Conservation (phyloP, 176 grass and related monocot genomes). For the Alloteropsis semialata region DNA sequence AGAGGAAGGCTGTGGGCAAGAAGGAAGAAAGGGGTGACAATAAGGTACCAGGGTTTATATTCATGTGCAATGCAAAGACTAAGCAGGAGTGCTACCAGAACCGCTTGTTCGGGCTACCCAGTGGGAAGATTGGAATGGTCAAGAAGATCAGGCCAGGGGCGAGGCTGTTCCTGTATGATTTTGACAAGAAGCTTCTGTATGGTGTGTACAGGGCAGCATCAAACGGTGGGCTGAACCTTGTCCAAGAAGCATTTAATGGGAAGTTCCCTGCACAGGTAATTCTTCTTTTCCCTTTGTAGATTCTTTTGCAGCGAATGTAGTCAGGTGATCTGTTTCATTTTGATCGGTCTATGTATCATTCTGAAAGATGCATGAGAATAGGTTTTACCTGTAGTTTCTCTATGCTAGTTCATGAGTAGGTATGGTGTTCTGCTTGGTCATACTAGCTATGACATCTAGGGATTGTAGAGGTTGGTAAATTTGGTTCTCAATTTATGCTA, state of each 20-base stretch:
- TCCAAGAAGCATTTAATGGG: slow-evolving; percentile 39
- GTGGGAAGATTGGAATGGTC: slow-evolving; percentile 43
- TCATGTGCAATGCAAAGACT: slow-evolving; percentile 76
- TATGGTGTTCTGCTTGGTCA: neutral
- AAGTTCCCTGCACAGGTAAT: slow-evolving; percentile 74
- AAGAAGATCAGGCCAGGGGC: slow-evolving; percentile 52
- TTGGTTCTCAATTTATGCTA: neutral
- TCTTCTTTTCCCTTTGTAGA: slow-evolving; percentile 19
- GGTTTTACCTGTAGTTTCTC: neutral
- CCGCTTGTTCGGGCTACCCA: slow-evolving; percentile 56
- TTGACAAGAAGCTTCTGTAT: slow-evolving; percentile 74
- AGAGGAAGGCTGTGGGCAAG: neutral
- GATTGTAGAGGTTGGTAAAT: slow-evolving; percentile 10
- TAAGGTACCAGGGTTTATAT: slow-evolving; percentile 58
- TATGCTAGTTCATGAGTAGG: neutral
- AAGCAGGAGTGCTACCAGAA: slow-evolving; percentile 65
- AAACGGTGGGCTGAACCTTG: slow-evolving; percentile 58
- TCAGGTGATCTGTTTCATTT: neutral
- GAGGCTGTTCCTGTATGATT: slow-evolving; percentile 77
- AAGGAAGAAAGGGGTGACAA: slow-evolving; percentile 8
- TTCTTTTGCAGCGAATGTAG: neutral
- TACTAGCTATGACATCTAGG: neutral
- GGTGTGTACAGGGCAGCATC: slow-evolving; percentile 61
- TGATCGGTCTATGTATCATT: neutral
- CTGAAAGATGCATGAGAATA: neutral